Evolutionary conservation across 2,329 filamentous ascomycete species (phyloP).

Genomic region (Beauveria scarabaeidicola): DNA sequence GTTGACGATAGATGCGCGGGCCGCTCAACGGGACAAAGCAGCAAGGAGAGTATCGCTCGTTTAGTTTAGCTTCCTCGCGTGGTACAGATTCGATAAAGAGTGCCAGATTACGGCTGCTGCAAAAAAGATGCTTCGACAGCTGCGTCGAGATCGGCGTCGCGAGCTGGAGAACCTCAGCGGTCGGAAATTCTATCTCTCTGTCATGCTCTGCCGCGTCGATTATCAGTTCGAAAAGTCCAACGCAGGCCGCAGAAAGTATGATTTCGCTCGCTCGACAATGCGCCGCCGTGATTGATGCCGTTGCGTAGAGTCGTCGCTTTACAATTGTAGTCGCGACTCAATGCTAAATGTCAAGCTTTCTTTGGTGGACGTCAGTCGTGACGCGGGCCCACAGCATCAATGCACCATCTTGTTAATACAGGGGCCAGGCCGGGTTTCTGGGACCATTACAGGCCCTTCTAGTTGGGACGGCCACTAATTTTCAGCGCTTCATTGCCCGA

Average conservation of each 20-base stretch:
- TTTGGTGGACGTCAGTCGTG: conserved; percentile 6
- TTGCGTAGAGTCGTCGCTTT: conserved; percentile 1
- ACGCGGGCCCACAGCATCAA: conserved; percentile 5
- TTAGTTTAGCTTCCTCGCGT: neutral
- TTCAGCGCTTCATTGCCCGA: neutral
- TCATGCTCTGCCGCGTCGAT: conserved; percentile 3
- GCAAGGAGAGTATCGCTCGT: neutral
- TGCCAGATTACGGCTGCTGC: neutral
- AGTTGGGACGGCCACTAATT: neutral
- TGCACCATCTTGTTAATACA: neutral
- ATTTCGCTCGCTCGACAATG: neutral
- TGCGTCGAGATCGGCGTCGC: conserved; percentile 3
- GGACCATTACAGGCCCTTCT: neutral
- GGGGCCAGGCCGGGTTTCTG: neutral
- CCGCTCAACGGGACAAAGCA: neutral
- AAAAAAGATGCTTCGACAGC: neutral
- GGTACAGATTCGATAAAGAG: neutral
- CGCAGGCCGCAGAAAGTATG: no score
- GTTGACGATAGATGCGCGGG: neutral
- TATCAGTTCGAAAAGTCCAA: neutral
- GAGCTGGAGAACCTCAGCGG: conserved; percentile 3
- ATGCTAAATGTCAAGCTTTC: conserved; percentile 3
- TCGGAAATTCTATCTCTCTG: conserved; percentile 4
- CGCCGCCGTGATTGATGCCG: neutral
- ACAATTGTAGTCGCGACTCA: conserved; percentile 1